These are phyloP conservation scores for Xerocomellus amylosporus DNA, from an alignment of 768 basidiomycete genomes.

Conservation along the genomic window DNA sequence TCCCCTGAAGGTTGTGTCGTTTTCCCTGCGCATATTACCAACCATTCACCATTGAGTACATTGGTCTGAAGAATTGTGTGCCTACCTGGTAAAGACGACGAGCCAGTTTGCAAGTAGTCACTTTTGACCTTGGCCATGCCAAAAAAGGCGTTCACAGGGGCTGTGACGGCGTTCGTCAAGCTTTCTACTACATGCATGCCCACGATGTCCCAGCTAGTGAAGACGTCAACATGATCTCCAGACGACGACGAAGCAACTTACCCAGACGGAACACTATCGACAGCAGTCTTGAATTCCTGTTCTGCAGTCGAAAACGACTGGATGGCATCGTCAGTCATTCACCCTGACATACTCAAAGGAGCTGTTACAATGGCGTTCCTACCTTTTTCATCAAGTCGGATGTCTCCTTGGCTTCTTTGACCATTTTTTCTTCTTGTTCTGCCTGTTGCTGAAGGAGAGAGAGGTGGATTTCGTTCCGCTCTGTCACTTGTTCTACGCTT, in stretches of 20 bases:
- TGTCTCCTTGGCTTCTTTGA: slow-evolving; percentile 13
- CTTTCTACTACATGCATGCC: slow-evolving; percentile 17
- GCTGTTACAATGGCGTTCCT: background rate
- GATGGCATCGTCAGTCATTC: background rate
- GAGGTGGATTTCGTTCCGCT: slow-evolving; percentile 16
- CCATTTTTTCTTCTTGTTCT: slow-evolving; percentile 12
- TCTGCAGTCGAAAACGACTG: slow-evolving; percentile 17
- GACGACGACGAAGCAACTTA: background rate
- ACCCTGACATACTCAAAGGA: background rate
- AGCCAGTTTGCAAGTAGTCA: slow-evolving; percentile 11
- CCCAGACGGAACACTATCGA: slow-evolving; percentile 15
- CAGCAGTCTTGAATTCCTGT: slow-evolving; percentile 15
- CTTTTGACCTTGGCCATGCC: slow-evolving; percentile 11
- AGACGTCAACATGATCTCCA: background rate
- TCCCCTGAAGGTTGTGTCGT: slow-evolving; percentile 9
- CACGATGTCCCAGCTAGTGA: slow-evolving; percentile 10
- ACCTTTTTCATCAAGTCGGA: slow-evolving; percentile 20
- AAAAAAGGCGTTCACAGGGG: slow-evolving; percentile 11
- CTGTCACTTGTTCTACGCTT: slow-evolving; percentile 9
- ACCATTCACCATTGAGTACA: background rate
- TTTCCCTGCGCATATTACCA: background rate
- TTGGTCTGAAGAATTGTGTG: background rate
- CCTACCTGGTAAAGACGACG: background rate
- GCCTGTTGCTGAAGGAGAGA: slow-evolving; percentile 13
- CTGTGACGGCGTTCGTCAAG: slow-evolving; percentile 11